These are phyloP conservation scores for Coniosporium apollinis DNA, from an alignment of 495 filamentous ascomycete genomes.

Conservation along the genomic window DNA sequence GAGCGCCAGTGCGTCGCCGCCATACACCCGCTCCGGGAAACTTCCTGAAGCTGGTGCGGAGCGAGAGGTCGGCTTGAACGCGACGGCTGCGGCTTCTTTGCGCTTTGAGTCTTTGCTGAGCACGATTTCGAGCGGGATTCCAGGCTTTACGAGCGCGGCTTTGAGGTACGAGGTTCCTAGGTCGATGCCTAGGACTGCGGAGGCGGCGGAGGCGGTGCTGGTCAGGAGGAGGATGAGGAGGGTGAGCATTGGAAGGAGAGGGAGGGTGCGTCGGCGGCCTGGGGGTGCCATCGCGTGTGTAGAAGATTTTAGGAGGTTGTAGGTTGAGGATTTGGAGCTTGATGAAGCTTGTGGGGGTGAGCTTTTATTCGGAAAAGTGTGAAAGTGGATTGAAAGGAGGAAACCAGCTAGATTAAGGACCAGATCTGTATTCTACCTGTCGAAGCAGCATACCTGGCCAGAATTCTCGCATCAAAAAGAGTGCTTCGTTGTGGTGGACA, in stretches of 20 bases:
- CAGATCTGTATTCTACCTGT: too few relatives aligned
- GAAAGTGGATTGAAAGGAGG: too few relatives aligned
- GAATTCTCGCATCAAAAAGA: too few relatives aligned
- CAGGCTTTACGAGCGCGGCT: conserved; percentile 89
- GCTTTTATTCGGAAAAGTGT: too few relatives aligned
- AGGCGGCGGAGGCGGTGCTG: conserved; percentile 34
- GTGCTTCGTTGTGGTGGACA: too few relatives aligned
- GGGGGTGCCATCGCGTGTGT: too few relatives aligned
- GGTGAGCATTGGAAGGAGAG: conserved; percentile 25
- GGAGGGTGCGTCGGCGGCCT: too few relatives aligned
- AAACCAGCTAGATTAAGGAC: too few relatives aligned
- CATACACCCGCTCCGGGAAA: conserved; percentile 84
- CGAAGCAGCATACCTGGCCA: too few relatives aligned
- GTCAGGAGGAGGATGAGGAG: conserved; percentile 39
- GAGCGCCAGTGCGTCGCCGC: conserved; percentile 76
- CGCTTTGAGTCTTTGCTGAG: conserved; percentile 96
- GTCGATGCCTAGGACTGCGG: conserved; percentile 77
- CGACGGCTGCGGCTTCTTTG: conserved; percentile 82
- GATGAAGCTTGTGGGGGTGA: too few relatives aligned
- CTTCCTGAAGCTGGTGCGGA: conserved; percentile 28
- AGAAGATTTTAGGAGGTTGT: too few relatives aligned
- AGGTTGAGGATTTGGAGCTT: too few relatives aligned
- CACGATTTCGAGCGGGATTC: conserved; percentile 95
- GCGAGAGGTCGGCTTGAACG: conserved; percentile 68
- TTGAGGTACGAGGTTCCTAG: conserved; percentile 96